Conservation (phyloP, 1,139 yeast genomes). For the Candida tropicalis region DNA sequence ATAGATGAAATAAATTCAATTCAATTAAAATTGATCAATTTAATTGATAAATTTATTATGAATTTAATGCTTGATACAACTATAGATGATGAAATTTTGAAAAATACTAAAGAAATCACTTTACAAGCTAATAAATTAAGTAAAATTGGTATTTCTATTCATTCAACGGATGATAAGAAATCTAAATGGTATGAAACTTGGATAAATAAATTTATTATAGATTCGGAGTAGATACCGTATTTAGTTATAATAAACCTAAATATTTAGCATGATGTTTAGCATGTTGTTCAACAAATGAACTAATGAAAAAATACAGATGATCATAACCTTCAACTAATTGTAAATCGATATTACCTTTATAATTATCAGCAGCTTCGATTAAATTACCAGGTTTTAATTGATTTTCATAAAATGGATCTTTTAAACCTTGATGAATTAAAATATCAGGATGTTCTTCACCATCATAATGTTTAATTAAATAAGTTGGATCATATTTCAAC, state of each 20-base stretch:
- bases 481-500: slow-evolving; percentile 80
- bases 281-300: slow-evolving; percentile 81
- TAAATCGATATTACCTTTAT: slow-evolving; percentile 63
- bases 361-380: slow-evolving; percentile 61
- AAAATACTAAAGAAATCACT: slow-evolving; percentile 27
- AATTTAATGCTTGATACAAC: slow-evolving; percentile 49
- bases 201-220: slow-evolving; percentile 34
- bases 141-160: slow-evolving; percentile 38
- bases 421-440: slow-evolving; percentile 81
- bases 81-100: slow-evolving; percentile 32
- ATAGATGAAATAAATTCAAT: slow-evolving; percentile 38
- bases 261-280: slow-evolving; percentile 85
- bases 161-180: slow-evolving; percentile 42
- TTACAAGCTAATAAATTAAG: slow-evolving; percentile 34
- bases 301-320: slow-evolving; percentile 86
- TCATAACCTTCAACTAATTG: slow-evolving; percentile 82
- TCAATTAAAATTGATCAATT: slow-evolving; percentile 35
- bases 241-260: slow-evolving; percentile 49
- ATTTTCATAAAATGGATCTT: slow-evolving; percentile 69
- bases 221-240: slow-evolving; percentile 16
- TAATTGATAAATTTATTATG: slow-evolving; percentile 49
- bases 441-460: slow-evolving; percentile 59
- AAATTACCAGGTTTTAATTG: slow-evolving; percentile 82
- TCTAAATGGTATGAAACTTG: slow-evolving; percentile 56
- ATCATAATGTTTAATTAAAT: slow-evolving; percentile 57